A percentile compares a stretch with the other conserved stretches of the same genome.
These are phyloP conservation scores for Nitzschia sp. DNA, from an alignment of 108 stramenopile species.

Conservation along the genomic window DNA sequence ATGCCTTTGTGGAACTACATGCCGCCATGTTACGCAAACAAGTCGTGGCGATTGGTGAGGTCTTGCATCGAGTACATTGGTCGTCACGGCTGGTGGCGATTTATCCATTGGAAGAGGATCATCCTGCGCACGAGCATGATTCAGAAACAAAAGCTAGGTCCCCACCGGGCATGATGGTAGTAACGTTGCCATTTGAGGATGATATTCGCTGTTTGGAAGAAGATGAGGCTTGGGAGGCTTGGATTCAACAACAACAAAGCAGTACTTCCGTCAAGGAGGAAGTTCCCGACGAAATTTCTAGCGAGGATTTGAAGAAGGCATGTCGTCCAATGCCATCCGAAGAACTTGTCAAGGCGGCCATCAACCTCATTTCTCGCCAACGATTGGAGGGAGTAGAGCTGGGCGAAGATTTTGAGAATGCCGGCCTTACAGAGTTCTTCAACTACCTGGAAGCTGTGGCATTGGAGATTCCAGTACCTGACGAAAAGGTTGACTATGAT, in stretches of 20 bases:
- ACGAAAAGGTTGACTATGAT: constrained; percentile 39
- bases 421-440: constrained; percentile 62
- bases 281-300: constrained; percentile 7
- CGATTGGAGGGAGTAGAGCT: constrained; percentile 25
- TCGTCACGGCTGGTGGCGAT: constrained; percentile 65
- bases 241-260: constrained; percentile 15
- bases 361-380: constrained; percentile 50
- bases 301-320: neutral
- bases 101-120: constrained; percentile 52
- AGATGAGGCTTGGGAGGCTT: constrained; percentile 29
- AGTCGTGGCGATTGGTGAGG: constrained; percentile 75
- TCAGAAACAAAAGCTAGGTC: neutral
- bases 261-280: constrained; percentile 1
- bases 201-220: constrained; percentile 45
- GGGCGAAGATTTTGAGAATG: constrained; percentile 70
- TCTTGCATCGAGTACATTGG: constrained; percentile 43
- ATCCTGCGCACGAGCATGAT: neutral
- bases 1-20: constrained; percentile 63
- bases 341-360: constrained; percentile 57
- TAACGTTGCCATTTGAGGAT: constrained; percentile 66
- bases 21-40: constrained; percentile 69
- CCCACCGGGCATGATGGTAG: constrained; percentile 53
- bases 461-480: constrained; percentile 41
- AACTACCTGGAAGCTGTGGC: constrained; percentile 69
- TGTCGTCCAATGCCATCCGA: constrained; percentile 33